A percentile compares a stretch with the other conserved stretches of the same genome.
These are phyloP conservation scores for Nyctanthes arbortristis DNA, from an alignment of 257 asterid species.

Conservation along the genomic window DNA sequence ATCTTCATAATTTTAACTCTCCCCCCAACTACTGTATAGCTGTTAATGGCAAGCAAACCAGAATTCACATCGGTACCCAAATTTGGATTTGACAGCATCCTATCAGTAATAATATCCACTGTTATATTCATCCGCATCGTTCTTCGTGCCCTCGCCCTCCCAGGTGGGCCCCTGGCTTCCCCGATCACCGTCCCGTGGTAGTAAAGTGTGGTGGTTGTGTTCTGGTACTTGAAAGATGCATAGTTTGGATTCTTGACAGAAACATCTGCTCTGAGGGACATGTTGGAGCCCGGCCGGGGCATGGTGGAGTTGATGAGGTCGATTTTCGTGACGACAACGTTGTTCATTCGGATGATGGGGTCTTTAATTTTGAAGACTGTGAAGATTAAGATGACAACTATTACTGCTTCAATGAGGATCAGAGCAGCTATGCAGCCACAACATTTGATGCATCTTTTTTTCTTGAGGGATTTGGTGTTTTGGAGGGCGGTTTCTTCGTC, in stretches of 20 bases:
- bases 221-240: constrained; percentile 60
- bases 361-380: constrained; percentile 64
- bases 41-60: constrained; percentile 52
- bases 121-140: constrained; percentile 74
- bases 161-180: constrained; percentile 79
- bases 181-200: constrained; percentile 64
- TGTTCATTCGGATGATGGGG: constrained; percentile 59
- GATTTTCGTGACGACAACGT: constrained; percentile 36
- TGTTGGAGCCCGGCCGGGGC: constrained; percentile 66
- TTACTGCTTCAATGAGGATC: constrained; percentile 49
- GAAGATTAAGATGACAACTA: constrained; percentile 54
- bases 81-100: constrained; percentile 44
- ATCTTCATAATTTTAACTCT: constrained; percentile 49
- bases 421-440: constrained; percentile 36
- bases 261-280: constrained; percentile 66
- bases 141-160: constrained; percentile 66
- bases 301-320: constrained; percentile 40
- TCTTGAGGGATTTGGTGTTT: constrained; percentile 26
- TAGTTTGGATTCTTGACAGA: constrained; percentile 77
- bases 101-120: constrained; percentile 59
- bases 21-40: constrained; percentile 65
- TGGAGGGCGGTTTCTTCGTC: constrained; percentile 36
- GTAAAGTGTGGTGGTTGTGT: constrained; percentile 62
- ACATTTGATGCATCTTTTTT: constrained; percentile 50
- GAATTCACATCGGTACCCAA: constrained; percentile 44